Base-by-base conservation (phyloP, 2,329 filamentous ascomycete species). In the Calonectria fujianensis region DNA sequence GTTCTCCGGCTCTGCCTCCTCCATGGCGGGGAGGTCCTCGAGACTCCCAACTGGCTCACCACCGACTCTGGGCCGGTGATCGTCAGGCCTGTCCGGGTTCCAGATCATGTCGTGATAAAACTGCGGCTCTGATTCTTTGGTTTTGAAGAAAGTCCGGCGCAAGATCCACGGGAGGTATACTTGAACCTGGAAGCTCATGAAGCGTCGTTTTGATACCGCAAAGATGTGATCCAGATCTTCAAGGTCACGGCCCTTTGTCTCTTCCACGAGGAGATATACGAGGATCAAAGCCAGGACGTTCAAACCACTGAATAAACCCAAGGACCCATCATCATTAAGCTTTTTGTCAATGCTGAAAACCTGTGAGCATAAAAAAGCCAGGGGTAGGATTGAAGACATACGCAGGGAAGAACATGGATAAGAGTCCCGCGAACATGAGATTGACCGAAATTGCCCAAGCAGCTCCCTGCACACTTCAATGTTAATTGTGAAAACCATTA, bases 401-500 rank as follows among this genome's bases (percentile, higher is more conserved):
- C 80, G 80, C 80, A 0, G 84, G 86, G 70, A 83, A 89, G 52
- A 85, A 84, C 18, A 89, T 82, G n/a, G 86, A 85, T 6, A 89
- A 80, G 0, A 89, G 77, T 1, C 87, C 87, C 1, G 86, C 87
- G 70, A 89, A 88, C 45, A 86, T 80, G 9, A 88, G 82, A 75
- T 89, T 89, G 41, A 86, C 84, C 3, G 85, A 83, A 27, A 89
- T 87, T 6, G 87, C 87, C 67, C 87, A 86, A 1, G 88, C 85
- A 51, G 86, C 85, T 1, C 88, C 88, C 82, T 81, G 79, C 5
- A 37, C 11, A 16, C 10, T 16, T 52, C 45, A 81, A 79, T 51
- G 20, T 77, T n/a, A 37, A 24, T 13, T 27, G n/a, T 45, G 10
- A 24, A 20, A 48, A 16, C 4, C 7, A 16, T n/a, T 24, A 13